Base-by-base conservation (phyloP, 495 filamentous ascomycete genomes). In the Aspergillus baeticus region DNA sequence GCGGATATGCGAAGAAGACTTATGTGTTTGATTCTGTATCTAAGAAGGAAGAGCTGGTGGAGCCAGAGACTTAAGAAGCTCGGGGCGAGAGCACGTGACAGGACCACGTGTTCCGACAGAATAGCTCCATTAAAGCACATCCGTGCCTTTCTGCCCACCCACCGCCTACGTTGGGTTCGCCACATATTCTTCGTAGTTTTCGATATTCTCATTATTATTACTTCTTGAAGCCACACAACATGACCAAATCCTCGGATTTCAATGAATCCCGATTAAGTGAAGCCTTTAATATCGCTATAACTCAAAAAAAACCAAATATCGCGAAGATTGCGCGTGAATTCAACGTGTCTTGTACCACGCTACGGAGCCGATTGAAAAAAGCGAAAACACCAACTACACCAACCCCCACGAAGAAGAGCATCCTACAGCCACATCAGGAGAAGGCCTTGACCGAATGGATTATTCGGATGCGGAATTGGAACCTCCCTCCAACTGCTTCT, bases 111-210 rank as follows among this genome's bases (percentile, higher is more conserved):
- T n/a, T n/a, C n/a, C n/a, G n/a, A n/a, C n/a, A n/a, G n/a, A n/a
- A n/a, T n/a, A n/a, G n/a, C n/a, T n/a, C n/a, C n/a, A n/a, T n/a
- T n/a, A n/a, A n/a, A n/a, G n/a, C n/a, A n/a, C n/a, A n/a, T n/a
- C n/a, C n/a, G n/a, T n/a, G n/a, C n/a, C n/a, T n/a, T n/a, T n/a
- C n/a, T n/a, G n/a, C n/a, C n/a, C n/a, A n/a, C n/a, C n/a, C n/a
- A n/a, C n/a, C n/a, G n/a, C n/a, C n/a, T n/a, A n/a, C n/a, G n/a
- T n/a, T n/a, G n/a, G n/a, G n/a, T n/a, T n/a, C n/a, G n/a, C n/a
- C n/a, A n/a, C n/a, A n/a, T n/a, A n/a, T n/a, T n/a, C n/a, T 35
- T 14, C 33, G 33, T 7, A 35, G 7, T 60, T 69, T 41, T 22
- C 48, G 33, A 35, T 35, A 35, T 7, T 6, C 33, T 35, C 33